Evolutionary conservation across 2,329 filamentous ascomycete species (phyloP).

Genomic region (Alternaria brassicicola): DNA sequence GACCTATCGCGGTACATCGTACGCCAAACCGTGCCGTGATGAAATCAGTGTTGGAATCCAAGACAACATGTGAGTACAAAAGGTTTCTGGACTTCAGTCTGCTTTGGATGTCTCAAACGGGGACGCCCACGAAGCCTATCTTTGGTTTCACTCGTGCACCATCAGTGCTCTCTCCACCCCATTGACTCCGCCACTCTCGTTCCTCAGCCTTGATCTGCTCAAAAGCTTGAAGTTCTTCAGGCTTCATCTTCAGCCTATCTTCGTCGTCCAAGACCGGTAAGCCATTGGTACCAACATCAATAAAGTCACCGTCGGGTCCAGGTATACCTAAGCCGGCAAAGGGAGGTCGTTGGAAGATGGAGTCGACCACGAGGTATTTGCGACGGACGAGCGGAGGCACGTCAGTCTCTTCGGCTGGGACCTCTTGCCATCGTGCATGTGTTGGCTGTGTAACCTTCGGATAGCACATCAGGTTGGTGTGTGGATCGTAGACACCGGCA

Average conservation of each 20-base stretch:
- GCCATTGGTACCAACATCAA: constrained; percentile 60
- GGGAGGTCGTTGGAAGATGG: constrained; percentile 63
- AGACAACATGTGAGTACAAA: not conserved
- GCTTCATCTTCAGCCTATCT: constrained; percentile 68
- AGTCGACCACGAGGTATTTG: constrained; percentile 68
- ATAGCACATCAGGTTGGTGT: constrained; percentile 91
- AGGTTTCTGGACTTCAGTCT: not conserved
- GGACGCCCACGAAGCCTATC: constrained; percentile 58
- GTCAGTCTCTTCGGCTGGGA: constrained; percentile 54
- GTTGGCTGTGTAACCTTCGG: constrained; percentile 89
- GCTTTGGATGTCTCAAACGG: constrained; percentile 44
- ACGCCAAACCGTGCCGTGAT: not conserved
- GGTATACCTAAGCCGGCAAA: constrained; percentile 65
- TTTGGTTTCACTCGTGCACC: constrained; percentile 54
- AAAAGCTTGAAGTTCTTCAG: constrained; percentile 75
- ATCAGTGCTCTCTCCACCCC: constrained; percentile 71
- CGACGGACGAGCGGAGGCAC: constrained; percentile 64
- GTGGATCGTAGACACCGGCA: constrained; percentile 85
- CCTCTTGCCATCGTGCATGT: constrained; percentile 79
- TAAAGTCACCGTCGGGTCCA: constrained; percentile 60
- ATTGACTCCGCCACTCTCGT: constrained; percentile 72
- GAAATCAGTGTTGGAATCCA: not conserved
- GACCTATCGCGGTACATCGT: not conserved
- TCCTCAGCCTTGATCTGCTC: constrained; percentile 70
- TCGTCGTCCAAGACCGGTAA: constrained; percentile 69